Conservation (phyloP, 164 flowering plant genomes). For the Sextonia rubra region DNA sequence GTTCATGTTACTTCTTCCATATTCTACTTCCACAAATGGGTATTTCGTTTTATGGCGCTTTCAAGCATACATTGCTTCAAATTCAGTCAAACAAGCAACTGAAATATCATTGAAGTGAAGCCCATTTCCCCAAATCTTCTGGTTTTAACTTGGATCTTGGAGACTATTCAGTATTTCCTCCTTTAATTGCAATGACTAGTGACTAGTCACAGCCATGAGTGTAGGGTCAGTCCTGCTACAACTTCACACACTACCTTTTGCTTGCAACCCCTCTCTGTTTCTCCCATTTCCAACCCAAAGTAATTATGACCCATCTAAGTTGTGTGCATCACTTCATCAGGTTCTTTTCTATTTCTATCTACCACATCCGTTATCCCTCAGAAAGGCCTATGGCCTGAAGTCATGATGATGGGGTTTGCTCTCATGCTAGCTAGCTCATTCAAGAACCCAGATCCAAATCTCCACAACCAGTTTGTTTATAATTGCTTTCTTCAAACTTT, state of each 20-base stretch:
- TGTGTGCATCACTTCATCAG: not conserved
- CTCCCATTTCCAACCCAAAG: not conserved
- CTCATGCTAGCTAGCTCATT: not conserved
- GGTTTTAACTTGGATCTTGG: not conserved
- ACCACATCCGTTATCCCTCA: not conserved
- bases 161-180: not conserved
- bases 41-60: not conserved
- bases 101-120: not conserved
- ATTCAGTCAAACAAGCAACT: constrained; percentile 7
- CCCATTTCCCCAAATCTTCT: not conserved
- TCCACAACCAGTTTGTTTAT: no score
- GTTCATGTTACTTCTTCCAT: no score
- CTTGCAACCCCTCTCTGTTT: not conserved
- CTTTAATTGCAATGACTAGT: not conserved
- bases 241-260: not conserved
- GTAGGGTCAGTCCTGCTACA: not conserved
- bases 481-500: no score
- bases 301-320: not conserved
- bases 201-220: not conserved
- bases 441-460: no score
- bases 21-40: constrained; percentile 7
- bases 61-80: not conserved
- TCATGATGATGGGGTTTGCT: not conserved
- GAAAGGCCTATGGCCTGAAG: not conserved
- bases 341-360: no score